Conservation (phyloP, 2,329 filamentous ascomycete genomes). For the Sphaerulina vaccinii region DNA sequence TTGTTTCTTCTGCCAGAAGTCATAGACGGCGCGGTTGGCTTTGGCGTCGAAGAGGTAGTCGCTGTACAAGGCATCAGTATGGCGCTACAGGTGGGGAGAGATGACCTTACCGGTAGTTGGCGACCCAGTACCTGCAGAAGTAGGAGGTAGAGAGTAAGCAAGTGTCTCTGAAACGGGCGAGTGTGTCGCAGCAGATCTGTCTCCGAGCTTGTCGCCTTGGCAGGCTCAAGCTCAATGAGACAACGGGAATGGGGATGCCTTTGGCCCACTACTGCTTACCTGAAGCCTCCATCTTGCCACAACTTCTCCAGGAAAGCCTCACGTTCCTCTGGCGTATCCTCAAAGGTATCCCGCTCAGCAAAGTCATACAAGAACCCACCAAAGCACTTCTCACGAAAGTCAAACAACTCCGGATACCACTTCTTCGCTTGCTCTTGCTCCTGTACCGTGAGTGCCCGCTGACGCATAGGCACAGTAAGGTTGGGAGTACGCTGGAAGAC, state of each 20-base stretch:
- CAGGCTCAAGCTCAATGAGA: too few species aligned
- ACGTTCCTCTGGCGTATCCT: slow-evolving; percentile 44
- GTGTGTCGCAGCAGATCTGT: too few species aligned
- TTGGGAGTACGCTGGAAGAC: slow-evolving; percentile 24
- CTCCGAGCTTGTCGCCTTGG: too few species aligned
- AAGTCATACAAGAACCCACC: slow-evolving; percentile 60
- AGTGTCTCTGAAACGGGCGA: too few species aligned
- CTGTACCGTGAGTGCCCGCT: slow-evolving; percentile 50
- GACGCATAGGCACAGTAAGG: slow-evolving; percentile 42
- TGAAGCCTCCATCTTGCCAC: slow-evolving; percentile 23
- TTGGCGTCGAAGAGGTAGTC: slow-evolving; percentile 17
- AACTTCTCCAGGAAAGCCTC: slow-evolving; percentile 35
- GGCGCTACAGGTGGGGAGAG: background rate
- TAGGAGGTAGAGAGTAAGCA: too few species aligned
- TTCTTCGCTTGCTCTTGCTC: slow-evolving; percentile 51
- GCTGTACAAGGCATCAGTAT: background rate
- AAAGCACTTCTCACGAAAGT: slow-evolving; percentile 49
- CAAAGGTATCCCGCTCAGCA: slow-evolving; percentile 53
- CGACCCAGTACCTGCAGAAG: too few species aligned
- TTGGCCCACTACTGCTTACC: too few species aligned
- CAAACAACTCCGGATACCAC: slow-evolving; percentile 51
- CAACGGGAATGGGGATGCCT: too few species aligned
- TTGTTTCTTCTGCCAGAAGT: slow-evolving; percentile 57
- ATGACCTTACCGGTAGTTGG: slow-evolving; percentile 16
- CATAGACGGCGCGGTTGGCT: slow-evolving; percentile 40